Conservation (phyloP, 768 basidiomycete species). For the Neoboletus subvelutipes region DNA sequence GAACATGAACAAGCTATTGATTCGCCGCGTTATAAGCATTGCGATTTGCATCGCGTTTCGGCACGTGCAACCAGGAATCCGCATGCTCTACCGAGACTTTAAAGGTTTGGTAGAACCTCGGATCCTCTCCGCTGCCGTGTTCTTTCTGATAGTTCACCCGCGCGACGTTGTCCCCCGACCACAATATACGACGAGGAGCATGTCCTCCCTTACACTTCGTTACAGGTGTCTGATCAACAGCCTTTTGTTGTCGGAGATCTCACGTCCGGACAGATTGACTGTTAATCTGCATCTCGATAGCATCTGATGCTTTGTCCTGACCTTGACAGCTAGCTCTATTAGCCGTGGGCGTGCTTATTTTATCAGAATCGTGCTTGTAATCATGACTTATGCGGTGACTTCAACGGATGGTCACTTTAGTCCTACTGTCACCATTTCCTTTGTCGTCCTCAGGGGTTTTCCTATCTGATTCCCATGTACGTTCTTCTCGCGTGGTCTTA, state of each 20-base stretch:
- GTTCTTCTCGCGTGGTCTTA: conserved; percentile 17
- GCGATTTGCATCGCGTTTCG: neutral
- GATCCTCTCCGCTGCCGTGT: conserved; percentile 15
- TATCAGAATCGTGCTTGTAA: conserved; percentile 57
- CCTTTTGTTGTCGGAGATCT: conserved; percentile 50
- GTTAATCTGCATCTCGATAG: conserved; percentile 35
- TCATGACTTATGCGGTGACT: conserved; percentile 48
- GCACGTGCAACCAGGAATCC: neutral
- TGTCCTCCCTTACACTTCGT: neutral
- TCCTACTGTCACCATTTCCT: conserved; percentile 57
- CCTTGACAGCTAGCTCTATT: conserved; percentile 41
- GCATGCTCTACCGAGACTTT: neutral
- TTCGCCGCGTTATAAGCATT: neutral
- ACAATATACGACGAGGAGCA: conserved; percentile 34
- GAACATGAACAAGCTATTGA: conserved; percentile 1
- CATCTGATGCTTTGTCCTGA: neutral
- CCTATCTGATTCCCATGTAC: conserved; percentile 48
- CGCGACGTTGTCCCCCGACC: conserved; percentile 42
- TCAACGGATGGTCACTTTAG: conserved; percentile 62
- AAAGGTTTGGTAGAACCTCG: conserved; percentile 4
- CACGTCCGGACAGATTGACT: conserved; percentile 44
- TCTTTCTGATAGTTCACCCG: conserved; percentile 34
- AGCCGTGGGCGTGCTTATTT: conserved; percentile 60
- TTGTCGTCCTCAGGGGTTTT: conserved; percentile 53
- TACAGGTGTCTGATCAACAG: conserved; percentile 54